Evolutionary conservation across 371 early-diverging fungal species (phyloP).

Genomic region (Mortierella sp.): DNA sequence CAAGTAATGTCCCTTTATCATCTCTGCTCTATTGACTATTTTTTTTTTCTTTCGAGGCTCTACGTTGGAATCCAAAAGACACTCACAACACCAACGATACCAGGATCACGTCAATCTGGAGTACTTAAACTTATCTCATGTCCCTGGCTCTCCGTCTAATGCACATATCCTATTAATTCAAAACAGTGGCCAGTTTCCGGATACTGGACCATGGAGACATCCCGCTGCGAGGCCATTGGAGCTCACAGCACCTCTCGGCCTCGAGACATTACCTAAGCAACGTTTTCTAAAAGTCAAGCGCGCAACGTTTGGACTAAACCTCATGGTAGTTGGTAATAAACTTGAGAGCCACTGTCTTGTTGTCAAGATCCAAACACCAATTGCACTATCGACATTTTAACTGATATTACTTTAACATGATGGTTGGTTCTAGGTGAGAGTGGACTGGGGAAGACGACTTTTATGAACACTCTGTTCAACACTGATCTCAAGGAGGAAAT

Average conservation of each 20-base stretch:
- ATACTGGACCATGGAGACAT: slow-evolving; percentile 86
- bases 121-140: neutral
- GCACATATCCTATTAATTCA: neutral
- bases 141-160: slow-evolving; percentile 1
- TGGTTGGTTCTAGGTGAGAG: slow-evolving; percentile 70
- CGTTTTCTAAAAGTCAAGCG: slow-evolving; percentile 72
- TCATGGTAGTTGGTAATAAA: slow-evolving; percentile 87
- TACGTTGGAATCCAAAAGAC: neutral
- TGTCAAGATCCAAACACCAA: neutral
- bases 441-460: slow-evolving; percentile 95
- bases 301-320: slow-evolving; percentile 75
- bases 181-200: slow-evolving; percentile 73
- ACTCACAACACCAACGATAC: neutral
- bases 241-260: slow-evolving; percentile 72
- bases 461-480: slow-evolving; percentile 91
- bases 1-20: slow-evolving; percentile 56
- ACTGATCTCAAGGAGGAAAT: slow-evolving; percentile 77
- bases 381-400: neutral
- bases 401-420: neutral
- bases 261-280: slow-evolving; percentile 79
- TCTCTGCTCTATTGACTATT: neutral
- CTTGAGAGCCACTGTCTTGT: neutral
- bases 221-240: slow-evolving; percentile 63
- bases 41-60: neutral
- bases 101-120: neutral